Conservation (phyloP, 345 rosid species). For the Rhodamnia argentea region DNA sequence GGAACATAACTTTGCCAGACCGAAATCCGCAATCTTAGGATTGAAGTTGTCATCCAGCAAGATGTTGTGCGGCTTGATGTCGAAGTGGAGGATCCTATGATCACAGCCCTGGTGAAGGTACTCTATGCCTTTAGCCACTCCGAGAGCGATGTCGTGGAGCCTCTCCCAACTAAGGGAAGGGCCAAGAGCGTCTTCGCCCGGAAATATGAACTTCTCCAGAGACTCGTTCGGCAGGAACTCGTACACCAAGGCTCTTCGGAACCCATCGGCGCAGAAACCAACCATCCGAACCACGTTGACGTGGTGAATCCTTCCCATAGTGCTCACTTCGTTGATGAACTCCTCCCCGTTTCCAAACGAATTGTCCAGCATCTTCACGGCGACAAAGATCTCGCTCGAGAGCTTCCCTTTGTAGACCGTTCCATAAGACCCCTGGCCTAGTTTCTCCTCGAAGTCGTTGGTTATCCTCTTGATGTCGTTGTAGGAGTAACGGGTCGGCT, state of each 20-base stretch:
- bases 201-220: slow-evolving; percentile 14
- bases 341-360: slow-evolving; percentile 7
- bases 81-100: slow-evolving; percentile 16
- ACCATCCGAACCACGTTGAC: slow-evolving; percentile 12
- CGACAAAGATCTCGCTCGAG: slow-evolving; percentile 4
- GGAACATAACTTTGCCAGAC: slow-evolving; percentile 15
- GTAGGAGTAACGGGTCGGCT: slow-evolving; percentile 2
- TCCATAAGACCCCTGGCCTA: slow-evolving; percentile 17
- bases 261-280: slow-evolving; percentile 9
- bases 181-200: not conserved
- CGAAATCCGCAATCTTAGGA: slow-evolving; percentile 16
- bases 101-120: slow-evolving; percentile 20
- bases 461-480: slow-evolving; percentile 3
- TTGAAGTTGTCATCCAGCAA: not conserved
- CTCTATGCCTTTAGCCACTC: slow-evolving; percentile 16
- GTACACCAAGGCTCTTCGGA: slow-evolving; percentile 9
- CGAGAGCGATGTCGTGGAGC: slow-evolving; percentile 4
- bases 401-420: slow-evolving; percentile 15
- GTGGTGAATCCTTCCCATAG: slow-evolving; percentile 20
- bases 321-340: slow-evolving; percentile 15
- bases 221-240: slow-evolving; percentile 17
- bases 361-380: slow-evolving; percentile 12
- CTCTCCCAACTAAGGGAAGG: slow-evolving; percentile 4
- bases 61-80: slow-evolving; percentile 16
- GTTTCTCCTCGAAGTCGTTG: slow-evolving; percentile 1